Conservation (phyloP, 768 basidiomycete genomes). For the Pleurotus salmoneostramineus region DNA sequence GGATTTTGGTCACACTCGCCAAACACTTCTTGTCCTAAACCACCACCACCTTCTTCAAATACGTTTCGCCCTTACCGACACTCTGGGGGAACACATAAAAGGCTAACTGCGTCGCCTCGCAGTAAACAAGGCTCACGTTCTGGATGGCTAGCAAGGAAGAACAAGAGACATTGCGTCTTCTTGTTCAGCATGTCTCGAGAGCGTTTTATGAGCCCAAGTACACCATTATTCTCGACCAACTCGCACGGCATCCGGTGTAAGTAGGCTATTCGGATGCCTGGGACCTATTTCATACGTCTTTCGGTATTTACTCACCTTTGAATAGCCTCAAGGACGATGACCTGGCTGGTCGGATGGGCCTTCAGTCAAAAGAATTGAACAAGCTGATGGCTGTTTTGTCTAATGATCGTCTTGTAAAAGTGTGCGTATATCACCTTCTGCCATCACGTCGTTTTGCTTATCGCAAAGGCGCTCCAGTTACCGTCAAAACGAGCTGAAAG, state of each 20-base stretch:
- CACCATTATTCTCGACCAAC: conserved; percentile 90
- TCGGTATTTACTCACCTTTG: conserved; percentile 12
- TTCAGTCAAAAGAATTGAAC: conserved; percentile 86
- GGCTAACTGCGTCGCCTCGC: neutral
- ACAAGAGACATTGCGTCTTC: conserved; percentile 75
- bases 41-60: neutral
- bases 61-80: neutral
- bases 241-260: conserved; percentile 92
- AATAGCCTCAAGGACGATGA: conserved; percentile 90
- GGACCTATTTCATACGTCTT: conserved; percentile 9
- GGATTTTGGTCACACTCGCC: neutral
- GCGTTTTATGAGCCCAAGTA: conserved; percentile 94
- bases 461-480: conserved; percentile 42
- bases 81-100: neutral
- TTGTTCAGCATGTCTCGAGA: conserved; percentile 91
- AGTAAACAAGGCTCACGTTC: neutral
- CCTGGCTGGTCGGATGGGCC: conserved; percentile 83
- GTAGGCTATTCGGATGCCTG: conserved; percentile 33
- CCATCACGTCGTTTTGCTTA: neutral
- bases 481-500: conserved; percentile 89
- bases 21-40: neutral
- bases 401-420: conserved; percentile 72
- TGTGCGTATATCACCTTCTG: conserved; percentile 42
- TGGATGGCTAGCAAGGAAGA: conserved; percentile 72
- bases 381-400: conserved; percentile 83